Evolutionary conservation across 345 rosid genomes (phyloP).

Genomic region (Psidium friedrichsthalianum): DNA sequence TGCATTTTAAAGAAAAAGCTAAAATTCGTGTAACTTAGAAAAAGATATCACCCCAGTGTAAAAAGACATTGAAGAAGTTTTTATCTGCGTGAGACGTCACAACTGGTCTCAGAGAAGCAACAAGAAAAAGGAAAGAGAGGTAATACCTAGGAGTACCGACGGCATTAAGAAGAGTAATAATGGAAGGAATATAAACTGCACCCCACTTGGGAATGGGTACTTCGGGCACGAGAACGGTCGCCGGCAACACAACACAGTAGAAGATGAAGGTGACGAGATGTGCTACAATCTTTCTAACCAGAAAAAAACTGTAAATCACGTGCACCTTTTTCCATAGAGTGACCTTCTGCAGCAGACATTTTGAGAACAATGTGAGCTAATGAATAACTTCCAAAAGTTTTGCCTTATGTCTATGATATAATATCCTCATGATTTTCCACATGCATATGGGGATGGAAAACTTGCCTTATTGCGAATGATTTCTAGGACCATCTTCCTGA

Average conservation of each 20-base stretch:
- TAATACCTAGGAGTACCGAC: slow-evolving; percentile 92
- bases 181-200: slow-evolving; percentile 71
- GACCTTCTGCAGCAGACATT: slow-evolving; percentile 52
- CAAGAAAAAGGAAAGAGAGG: neutral
- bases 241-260: slow-evolving; percentile 80
- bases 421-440: neutral
- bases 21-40: neutral
- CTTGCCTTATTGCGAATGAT: slow-evolving; percentile 62
- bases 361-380: neutral
- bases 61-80: neutral
- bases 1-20: neutral
- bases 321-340: slow-evolving; percentile 80
- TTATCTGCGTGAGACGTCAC: neutral
- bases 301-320: slow-evolving; percentile 89
- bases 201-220: slow-evolving; percentile 87
- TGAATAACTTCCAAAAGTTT: neutral
- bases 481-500: slow-evolving; percentile 85
- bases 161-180: slow-evolving; percentile 76
- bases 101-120: neutral
- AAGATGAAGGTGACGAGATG: slow-evolving; percentile 77
- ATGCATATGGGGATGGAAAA: neutral
- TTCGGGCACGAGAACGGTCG: slow-evolving; percentile 88
- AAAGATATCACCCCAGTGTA: neutral
- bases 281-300: slow-evolving; percentile 78
- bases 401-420: neutral